phyloP scores from a whole-genome alignment of 768 basidiomycete genomes.

The Pulveroboletus ravenelii region DNA sequence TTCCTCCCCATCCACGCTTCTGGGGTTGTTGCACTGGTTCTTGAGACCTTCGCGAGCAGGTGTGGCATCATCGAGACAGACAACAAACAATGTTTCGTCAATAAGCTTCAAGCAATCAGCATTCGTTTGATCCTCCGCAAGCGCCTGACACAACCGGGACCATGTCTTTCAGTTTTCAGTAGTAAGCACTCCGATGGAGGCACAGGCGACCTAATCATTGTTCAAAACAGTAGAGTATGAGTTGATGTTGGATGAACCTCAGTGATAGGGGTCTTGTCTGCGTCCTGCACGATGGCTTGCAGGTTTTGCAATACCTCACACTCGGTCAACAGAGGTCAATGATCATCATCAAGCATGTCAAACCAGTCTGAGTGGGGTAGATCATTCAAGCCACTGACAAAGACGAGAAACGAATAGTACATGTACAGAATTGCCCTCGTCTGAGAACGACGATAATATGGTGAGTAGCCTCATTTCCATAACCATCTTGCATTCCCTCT shows the following conservation, averaged over 20 bases:
- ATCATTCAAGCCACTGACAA: background rate
- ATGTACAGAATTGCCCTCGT: conserved; percentile 89
- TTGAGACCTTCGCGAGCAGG: conserved; percentile 32
- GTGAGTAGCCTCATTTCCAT: conserved; percentile 58
- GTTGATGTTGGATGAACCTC: conserved; percentile 37
- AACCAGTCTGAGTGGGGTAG: conserved; percentile 72
- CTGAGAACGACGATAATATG: conserved; percentile 88
- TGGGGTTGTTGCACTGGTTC: background rate
- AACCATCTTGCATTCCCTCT: conserved; percentile 87
- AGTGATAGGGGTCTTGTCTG: conserved; percentile 73
- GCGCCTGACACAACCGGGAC: conserved; percentile 66
- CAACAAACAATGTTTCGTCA: conserved; percentile 87
- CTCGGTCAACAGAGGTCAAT: conserved; percentile 81
- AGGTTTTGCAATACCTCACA: conserved; percentile 85
- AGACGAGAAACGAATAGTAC: background rate
- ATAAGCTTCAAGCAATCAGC: conserved; percentile 76
- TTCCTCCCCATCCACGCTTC: conserved; percentile 42
- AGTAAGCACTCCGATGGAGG: conserved; percentile 84
- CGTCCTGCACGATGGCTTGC: conserved; percentile 84
- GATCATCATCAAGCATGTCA: conserved; percentile 81
- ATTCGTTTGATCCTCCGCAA: conserved; percentile 72
- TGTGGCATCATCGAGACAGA: conserved; percentile 80
- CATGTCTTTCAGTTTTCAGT: conserved; percentile 94
- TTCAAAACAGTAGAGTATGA: background rate
- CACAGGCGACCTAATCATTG: conserved; percentile 58